A percentile compares a stretch with the other conserved stretches of the same genome.
phyloP scores from a whole-genome alignment of 2,329 filamentous ascomycete genomes.

The Colletotrichum lini region DNA sequence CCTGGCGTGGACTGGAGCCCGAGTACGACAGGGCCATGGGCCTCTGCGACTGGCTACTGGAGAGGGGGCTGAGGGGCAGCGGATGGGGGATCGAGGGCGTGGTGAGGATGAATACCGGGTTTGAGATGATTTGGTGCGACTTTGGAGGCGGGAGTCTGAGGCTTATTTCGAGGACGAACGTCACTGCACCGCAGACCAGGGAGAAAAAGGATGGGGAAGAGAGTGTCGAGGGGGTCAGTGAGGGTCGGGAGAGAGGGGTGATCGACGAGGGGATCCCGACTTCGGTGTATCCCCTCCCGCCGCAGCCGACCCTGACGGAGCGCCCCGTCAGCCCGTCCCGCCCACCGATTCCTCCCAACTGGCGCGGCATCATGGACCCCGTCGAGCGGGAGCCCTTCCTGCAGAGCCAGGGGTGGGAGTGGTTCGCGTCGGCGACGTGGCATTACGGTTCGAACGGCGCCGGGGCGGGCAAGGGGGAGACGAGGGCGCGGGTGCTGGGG shows the following conservation, averaged over 20 bases:
- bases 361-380: conserved; percentile 46
- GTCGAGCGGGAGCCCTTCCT: conserved; percentile 56
- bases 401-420: conserved; percentile 57
- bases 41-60: conserved; percentile 61
- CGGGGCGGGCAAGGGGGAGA: conserved; percentile 58
- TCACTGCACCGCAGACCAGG: conserved; percentile 59
- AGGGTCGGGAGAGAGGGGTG: conserved; percentile 25
- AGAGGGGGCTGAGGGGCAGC: conserved; percentile 56
- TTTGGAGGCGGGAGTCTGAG: conserved; percentile 60
- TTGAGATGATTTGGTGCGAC: conserved; percentile 68
- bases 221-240: conserved; percentile 17
- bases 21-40: conserved; percentile 64
- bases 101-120: conserved; percentile 66
- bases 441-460: conserved; percentile 58
- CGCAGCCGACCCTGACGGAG: conserved; percentile 53
- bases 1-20: conserved; percentile 55
- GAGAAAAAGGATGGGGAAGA: background rate
- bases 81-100: conserved; percentile 64
- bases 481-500: conserved; percentile 54
- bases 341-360: conserved; percentile 55
- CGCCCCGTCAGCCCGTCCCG: conserved; percentile 52
- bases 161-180: conserved; percentile 60
- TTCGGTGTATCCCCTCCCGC: conserved; percentile 55
- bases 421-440: conserved; percentile 60
- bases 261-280: conserved; percentile 38